Evolutionary conservation across 148 eudicot species (phyloP), one percentile per base, ranked within the genome.

Genomic region (Amaranthus palmeri): DNA sequence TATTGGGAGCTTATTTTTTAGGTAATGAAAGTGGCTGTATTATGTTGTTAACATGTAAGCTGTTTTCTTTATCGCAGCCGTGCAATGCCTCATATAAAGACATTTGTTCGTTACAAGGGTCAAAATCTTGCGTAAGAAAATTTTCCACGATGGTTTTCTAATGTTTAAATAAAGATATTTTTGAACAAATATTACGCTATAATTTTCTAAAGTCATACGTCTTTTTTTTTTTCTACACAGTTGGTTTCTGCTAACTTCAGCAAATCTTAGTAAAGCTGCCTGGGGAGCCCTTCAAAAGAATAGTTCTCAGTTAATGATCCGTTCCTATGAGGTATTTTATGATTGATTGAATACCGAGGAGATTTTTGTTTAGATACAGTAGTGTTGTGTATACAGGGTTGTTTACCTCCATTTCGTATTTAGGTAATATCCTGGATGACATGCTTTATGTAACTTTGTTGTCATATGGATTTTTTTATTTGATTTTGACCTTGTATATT

Each of bases 51-150:
- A 71, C 46, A 65, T 4, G 60, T 69, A 70, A 68, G 36, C 10
- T 42, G 71, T 79, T 48, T 54, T 43, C 70, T 47, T 78, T 80
- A 36, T 25, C 63, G 71, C 92, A 95, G 98, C 76, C 92, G 90
- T 54, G 97, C 98, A 76, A 95, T 95, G 97, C 97, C 98, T 72
- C 98, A 95, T 76, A 95, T 91, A 76, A 95, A 95, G 88, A 91
- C 98, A 4, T 95, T 79, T 77, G 74, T 82, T 54, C 96, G 98
- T 60, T 91, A 91, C 48, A 92, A 77, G 67, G 97, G 96, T 78
- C 98, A 95, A 83, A 79, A 89, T 72, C 78, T 95, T 6, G 98
- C 97, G 97, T 91, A 89, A 91, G 97, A 46, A 17, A 60, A 18
- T 70, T 74, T 11, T 43, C 43, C 60, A 45, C 56, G 53, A 62